Percentiles rank a stretch among this genome's conserved stretches.
These are phyloP conservation scores for Linanthus parryae DNA, from an alignment of 148 eudicot species.

Conservation along the genomic window DNA sequence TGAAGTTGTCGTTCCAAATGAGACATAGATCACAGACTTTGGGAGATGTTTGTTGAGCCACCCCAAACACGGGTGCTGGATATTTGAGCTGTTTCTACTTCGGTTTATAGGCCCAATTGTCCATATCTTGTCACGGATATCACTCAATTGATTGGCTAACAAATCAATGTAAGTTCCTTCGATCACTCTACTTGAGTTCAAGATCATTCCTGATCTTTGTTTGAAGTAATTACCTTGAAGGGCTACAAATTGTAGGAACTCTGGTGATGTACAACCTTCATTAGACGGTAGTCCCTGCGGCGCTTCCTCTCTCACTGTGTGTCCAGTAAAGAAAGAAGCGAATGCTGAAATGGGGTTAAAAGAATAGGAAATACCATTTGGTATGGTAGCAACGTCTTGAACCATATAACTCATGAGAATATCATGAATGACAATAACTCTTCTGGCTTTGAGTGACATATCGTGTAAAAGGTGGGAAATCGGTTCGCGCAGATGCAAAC, in stretches of 20 bases:
- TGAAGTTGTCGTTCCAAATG: constrained; percentile 40
- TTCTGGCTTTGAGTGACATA: constrained; percentile 1
- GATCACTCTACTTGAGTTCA: constrained; percentile 26
- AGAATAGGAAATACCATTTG: constrained; percentile 20
- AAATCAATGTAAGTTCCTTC: constrained; percentile 30
- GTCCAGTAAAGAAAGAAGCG: background rate
- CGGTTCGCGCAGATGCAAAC: constrained; percentile 10
- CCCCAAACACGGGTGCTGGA: constrained; percentile 1
- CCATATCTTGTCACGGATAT: background rate
- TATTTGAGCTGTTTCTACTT: background rate
- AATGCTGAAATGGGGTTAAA: constrained; percentile 13
- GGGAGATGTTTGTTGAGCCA: constrained; percentile 10
- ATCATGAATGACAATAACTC: constrained; percentile 16
- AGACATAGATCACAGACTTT: constrained; percentile 2
- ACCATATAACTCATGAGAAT: constrained; percentile 7
- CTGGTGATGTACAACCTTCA: constrained; percentile 22
- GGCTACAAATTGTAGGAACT: constrained; percentile 8
- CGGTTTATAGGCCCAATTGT: constrained; percentile 5
- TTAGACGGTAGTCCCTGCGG: constrained; percentile 17
- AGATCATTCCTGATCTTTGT: constrained; percentile 23
- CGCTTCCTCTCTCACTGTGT: constrained; percentile 9
- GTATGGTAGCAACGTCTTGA: constrained; percentile 16
- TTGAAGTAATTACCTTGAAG: constrained; percentile 9
- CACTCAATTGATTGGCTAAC: constrained; percentile 12
- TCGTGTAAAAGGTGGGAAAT: constrained; percentile 5